These are phyloP conservation scores for Colletotrichum cordylinicola DNA, from an alignment of 2,329 filamentous ascomycete species.

Conservation along the genomic window DNA sequence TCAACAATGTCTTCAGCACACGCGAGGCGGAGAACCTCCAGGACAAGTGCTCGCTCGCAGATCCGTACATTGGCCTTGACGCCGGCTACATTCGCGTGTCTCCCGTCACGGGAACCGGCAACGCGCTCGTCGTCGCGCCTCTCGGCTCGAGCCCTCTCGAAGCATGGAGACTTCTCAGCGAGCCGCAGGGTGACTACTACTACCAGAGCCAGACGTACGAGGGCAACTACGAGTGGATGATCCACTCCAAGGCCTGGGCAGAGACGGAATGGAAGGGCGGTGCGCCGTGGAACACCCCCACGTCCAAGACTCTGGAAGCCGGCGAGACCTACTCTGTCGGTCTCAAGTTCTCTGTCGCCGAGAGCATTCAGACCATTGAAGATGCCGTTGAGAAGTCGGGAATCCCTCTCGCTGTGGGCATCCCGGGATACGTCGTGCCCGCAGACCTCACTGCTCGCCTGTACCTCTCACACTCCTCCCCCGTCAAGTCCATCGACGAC, in stretches of 20 bases:
- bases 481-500: slow-evolving; percentile 43
- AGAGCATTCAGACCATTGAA: slow-evolving; percentile 48
- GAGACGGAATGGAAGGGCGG: slow-evolving; percentile 58
- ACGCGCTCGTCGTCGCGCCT: slow-evolving; percentile 60
- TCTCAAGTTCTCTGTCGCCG: slow-evolving; percentile 54
- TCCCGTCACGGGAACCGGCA: slow-evolving; percentile 54
- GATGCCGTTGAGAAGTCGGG: slow-evolving; percentile 47
- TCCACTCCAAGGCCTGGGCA: slow-evolving; percentile 57
- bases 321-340: slow-evolving; percentile 54
- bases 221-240: slow-evolving; percentile 66
- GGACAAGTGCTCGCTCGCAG: slow-evolving; percentile 57
- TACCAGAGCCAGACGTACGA: slow-evolving; percentile 64
- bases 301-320: slow-evolving; percentile 48
- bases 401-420: slow-evolving; percentile 54
- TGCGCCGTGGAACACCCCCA: slow-evolving; percentile 60
- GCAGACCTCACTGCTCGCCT: slow-evolving; percentile 51
- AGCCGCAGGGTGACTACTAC: slow-evolving; percentile 42
- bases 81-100: slow-evolving; percentile 62
- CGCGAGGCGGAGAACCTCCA: slow-evolving; percentile 54
- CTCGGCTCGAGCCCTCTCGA: slow-evolving; percentile 52
- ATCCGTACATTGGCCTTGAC: slow-evolving; percentile 66
- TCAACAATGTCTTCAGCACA: slow-evolving; percentile 67
- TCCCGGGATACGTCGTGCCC: slow-evolving; percentile 62
- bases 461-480: slow-evolving; percentile 45
- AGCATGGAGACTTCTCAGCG: slow-evolving; percentile 58